These are phyloP conservation scores for Penicillium bovifimosum DNA, from an alignment of 495 filamentous ascomycete species.

Conservation along the genomic window DNA sequence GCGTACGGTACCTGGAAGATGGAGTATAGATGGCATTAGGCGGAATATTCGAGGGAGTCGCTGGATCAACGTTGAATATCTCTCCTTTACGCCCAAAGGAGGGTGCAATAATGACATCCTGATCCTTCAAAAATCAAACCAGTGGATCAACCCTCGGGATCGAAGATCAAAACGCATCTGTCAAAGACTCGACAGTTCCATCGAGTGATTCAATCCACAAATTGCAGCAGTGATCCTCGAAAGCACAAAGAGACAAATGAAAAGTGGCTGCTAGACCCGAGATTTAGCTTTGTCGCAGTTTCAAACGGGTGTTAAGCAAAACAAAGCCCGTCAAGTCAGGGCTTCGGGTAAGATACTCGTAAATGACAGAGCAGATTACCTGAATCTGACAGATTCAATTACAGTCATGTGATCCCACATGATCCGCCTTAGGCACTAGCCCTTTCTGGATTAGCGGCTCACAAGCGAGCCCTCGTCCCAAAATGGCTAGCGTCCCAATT, in stretches of 20 bases:
- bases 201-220: neutral
- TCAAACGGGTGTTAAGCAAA: neutral
- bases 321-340: slow-evolving; percentile 1
- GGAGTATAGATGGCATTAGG: too few relatives aligned
- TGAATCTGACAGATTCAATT: neutral
- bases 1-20: too few relatives aligned
- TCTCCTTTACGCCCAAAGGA: too few relatives aligned
- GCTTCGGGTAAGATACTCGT: slow-evolving; percentile 2
- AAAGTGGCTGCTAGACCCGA: neutral
- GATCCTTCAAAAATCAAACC: too few relatives aligned
- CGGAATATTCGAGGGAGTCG: too few relatives aligned
- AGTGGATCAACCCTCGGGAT: neutral
- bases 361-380: neutral
- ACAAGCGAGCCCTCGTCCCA: slow-evolving; percentile 38
- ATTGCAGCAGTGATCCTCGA: neutral
- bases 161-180: neutral
- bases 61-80: too few relatives aligned
- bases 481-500: slow-evolving; percentile 32
- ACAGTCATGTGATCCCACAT: slow-evolving; percentile 15
- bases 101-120: too few relatives aligned
- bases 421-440: slow-evolving; percentile 1
- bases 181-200: neutral
- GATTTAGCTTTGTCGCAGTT: neutral
- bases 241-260: neutral
- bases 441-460: slow-evolving; percentile 17